These are phyloP conservation scores for Santalum album DNA, from an alignment of 164 flowering plant genomes.

Conservation along the genomic window DNA sequence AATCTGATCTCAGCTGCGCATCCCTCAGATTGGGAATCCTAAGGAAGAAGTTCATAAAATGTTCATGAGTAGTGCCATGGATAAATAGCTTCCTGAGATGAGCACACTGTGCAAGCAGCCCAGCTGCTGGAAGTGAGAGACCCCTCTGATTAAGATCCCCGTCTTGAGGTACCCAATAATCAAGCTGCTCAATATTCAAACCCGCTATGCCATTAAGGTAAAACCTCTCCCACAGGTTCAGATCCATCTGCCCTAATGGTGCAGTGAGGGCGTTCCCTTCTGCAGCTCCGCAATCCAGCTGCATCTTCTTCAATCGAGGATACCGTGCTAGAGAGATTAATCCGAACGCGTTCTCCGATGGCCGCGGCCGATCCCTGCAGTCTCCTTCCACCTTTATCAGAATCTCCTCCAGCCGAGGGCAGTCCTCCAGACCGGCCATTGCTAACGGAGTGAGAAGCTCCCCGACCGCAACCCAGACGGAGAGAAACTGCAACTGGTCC, in stretches of 20 bases:
- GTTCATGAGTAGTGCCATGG: slow-evolving; percentile 90
- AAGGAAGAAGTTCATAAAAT: slow-evolving; percentile 66
- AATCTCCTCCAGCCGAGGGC: slow-evolving; percentile 76
- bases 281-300: slow-evolving; percentile 71
- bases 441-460: slow-evolving; percentile 54
- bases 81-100: slow-evolving; percentile 80
- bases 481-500: slow-evolving; percentile 46
- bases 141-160: slow-evolving; percentile 84
- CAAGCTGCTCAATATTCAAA: slow-evolving; percentile 57
- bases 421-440: slow-evolving; percentile 54
- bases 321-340: slow-evolving; percentile 37
- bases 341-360: slow-evolving; percentile 46
- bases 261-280: slow-evolving; percentile 78
- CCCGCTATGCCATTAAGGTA: slow-evolving; percentile 53
- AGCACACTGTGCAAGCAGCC: slow-evolving; percentile 48
- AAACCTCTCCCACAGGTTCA: slow-evolving; percentile 93
- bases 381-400: slow-evolving; percentile 82
- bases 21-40: slow-evolving; percentile 59
- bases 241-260: slow-evolving; percentile 84
- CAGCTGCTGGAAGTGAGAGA: slow-evolving; percentile 77
- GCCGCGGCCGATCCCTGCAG: slow-evolving; percentile 50
- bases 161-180: slow-evolving; percentile 99
- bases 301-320: slow-evolving; percentile 59
- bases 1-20: slow-evolving; percentile 83
- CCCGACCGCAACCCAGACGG: slow-evolving; percentile 80